Base-by-base conservation (phyloP, 2,329 filamentous ascomycete genomes). In the Cryphonectria naterciae region DNA sequence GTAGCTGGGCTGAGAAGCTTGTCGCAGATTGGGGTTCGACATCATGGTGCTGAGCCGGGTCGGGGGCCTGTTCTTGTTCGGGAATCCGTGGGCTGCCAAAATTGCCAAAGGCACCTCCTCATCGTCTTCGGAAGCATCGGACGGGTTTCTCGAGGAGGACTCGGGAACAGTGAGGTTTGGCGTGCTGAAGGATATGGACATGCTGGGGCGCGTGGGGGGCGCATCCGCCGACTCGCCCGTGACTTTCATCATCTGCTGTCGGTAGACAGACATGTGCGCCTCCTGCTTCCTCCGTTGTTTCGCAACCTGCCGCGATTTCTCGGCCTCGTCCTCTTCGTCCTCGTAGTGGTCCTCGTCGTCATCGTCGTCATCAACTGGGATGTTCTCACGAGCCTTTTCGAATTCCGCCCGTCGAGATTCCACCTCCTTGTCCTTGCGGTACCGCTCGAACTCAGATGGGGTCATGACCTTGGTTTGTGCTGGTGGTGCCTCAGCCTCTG, bases 201-300 rank as follows among this genome's bases (percentile, higher is more conserved):
- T 80, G 65, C 83, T 82, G 19, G 88, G 85, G n/a, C 89, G 61
- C 37, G 85, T 80, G 15, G 83, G 77, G 17, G 81, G 75, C 58
- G 83, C 81, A 15, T 85, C 80, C 5, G 85, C 80, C 32, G 89
- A 83, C 75, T 95, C 93, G 64, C 94, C 94, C 0, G 94, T 97
- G 41, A 96, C 92, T 81, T 97, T 97, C 92, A 95, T 97, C 94
- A 97, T 97, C 81, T 96, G 93, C 79, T 97, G 94, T 70, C 94
- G 89, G 80, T 97, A 97, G 1, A 97, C 91, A 1, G 93, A 88
- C 85, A 97, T 91, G 79, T 96, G 93, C 17, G 94, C 94, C 80
- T 97, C 93, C 79, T 97, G 94, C 84, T 95, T 96, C 76, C 90
- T 89, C 74, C 94, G 87, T 79, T 96, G 93, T 78, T 91, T 92